Evolutionary conservation across 225 moss, liverwort and hornwort genomes (phyloP).

Genomic region (Marchantia polymorpha): DNA sequence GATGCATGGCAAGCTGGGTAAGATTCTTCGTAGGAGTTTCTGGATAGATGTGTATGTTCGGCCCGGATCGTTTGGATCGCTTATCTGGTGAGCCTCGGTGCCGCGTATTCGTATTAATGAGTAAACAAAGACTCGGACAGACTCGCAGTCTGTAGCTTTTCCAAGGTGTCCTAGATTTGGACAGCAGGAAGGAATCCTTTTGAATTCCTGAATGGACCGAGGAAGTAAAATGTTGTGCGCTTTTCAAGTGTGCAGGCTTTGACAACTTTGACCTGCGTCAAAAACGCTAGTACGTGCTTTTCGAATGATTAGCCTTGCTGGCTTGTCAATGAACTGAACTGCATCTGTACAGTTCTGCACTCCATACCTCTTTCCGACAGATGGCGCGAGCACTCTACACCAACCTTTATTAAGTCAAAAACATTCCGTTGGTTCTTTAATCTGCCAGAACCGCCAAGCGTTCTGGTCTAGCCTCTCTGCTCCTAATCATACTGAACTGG

Average conservation of each 20-base stretch:
- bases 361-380: slow-evolving; percentile 13
- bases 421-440: slow-evolving; percentile 13
- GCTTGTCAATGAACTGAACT: slow-evolving; percentile 6
- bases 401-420: background rate
- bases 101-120: background rate
- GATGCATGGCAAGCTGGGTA: background rate
- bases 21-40: background rate
- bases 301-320: slow-evolving; percentile 20
- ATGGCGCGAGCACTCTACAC: background rate
- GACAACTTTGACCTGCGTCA: background rate
- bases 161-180: background rate
- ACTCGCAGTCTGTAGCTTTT: background rate
- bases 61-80: background rate
- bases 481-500: slow-evolving; percentile 18
- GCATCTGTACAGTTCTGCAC: slow-evolving; percentile 1
- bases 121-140: background rate
- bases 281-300: slow-evolving; percentile 11
- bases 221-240: slow-evolving; percentile 2
- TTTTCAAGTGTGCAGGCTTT: background rate
- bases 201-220: background rate
- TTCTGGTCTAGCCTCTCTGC: background rate
- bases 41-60: background rate
- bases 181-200: slow-evolving; percentile 3
- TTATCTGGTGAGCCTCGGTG: background rate
- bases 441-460: slow-evolving; percentile 9